phyloP scores from a whole-genome alignment of 139 green algal genomes.

The Picochlorum sp. region DNA sequence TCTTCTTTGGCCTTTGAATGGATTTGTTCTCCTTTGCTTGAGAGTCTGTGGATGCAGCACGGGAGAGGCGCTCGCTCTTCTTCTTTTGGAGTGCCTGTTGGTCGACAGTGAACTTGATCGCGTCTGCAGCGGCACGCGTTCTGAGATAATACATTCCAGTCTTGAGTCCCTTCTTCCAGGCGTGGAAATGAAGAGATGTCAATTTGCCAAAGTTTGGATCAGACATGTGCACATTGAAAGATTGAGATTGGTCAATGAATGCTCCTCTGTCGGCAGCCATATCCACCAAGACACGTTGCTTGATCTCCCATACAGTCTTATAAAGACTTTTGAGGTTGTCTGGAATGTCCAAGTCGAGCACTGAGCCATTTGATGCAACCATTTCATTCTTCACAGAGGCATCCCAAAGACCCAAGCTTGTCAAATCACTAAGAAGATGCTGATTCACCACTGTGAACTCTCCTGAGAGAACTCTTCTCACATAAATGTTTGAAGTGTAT shows the following conservation, averaged over 20 bases:
- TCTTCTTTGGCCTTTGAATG: conserved; percentile 28
- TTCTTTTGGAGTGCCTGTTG: conserved; percentile 40
- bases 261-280: conserved; percentile 96
- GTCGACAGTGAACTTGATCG: conserved; percentile 99
- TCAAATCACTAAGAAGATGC: conserved; percentile 93
- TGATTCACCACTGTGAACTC: conserved; percentile 96
- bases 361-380: conserved; percentile 72
- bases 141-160: conserved; percentile 97
- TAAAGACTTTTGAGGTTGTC: conserved; percentile 89
- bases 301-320: conserved; percentile 99
- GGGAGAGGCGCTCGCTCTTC: conserved; percentile 26
- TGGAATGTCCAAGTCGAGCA: conserved; percentile 74
- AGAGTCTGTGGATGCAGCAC: conserved; percentile 7
- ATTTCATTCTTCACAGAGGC: conserved; percentile 91
- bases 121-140: conserved; percentile 84
- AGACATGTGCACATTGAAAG: conserved; percentile 98
- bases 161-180: conserved; percentile 84
- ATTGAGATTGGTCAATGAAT: conserved; percentile 97
- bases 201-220: conserved; percentile 99
- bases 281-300: conserved; percentile 91
- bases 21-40: conserved; percentile 72
- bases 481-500: conserved; percentile 99
- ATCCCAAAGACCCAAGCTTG: conserved; percentile 80
- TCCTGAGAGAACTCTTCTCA: conserved; percentile 88
- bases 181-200: conserved; percentile 97